Evolutionary conservation across 805 yeast species (phyloP).

Genomic region (Candida montana): DNA sequence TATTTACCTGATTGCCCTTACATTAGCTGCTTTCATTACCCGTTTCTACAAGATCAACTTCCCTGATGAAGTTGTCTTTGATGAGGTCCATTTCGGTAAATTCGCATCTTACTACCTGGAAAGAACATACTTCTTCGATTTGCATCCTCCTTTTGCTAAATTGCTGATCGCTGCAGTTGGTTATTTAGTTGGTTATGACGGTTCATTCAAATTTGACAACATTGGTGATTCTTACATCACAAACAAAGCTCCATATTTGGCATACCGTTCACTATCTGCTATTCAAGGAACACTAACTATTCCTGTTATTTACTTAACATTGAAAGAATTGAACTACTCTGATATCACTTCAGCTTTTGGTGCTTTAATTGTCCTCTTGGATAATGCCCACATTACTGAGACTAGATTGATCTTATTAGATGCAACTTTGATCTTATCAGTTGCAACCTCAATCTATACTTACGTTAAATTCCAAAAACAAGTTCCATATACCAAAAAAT

Average conservation of each 20-base stretch:
- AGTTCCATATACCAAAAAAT: slow-evolving; percentile 56
- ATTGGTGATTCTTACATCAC: slow-evolving; percentile 78
- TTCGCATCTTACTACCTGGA: slow-evolving; percentile 82
- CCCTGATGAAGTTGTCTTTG: slow-evolving; percentile 77
- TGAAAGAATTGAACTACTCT: slow-evolving; percentile 80
- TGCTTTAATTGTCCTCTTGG: slow-evolving; percentile 70
- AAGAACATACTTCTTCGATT: slow-evolving; percentile 89
- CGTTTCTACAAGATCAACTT: slow-evolving; percentile 58
- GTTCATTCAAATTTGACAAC: slow-evolving; percentile 84
- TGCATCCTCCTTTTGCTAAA: slow-evolving; percentile 98
- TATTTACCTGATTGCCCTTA: slow-evolving; percentile 34
- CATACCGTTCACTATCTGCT: slow-evolving; percentile 75
- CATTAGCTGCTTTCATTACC: slow-evolving; percentile 59
- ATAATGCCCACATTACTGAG: slow-evolving; percentile 86
- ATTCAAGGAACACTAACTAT: slow-evolving; percentile 77
- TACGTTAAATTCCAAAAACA: slow-evolving; percentile 74
- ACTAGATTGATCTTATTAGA: slow-evolving; percentile 88
- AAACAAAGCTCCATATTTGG: slow-evolving; percentile 82
- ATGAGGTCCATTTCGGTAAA: slow-evolving; percentile 84
- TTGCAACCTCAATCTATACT: slow-evolving; percentile 73
- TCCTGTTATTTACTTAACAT: slow-evolving; percentile 76
- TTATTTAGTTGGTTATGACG: slow-evolving; percentile 82
- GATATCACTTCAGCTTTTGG: slow-evolving; percentile 77
- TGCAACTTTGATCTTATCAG: slow-evolving; percentile 79
- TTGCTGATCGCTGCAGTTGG: slow-evolving; percentile 88